Conservation (phyloP, 768 basidiomycete species). For the Collybia nuda region DNA sequence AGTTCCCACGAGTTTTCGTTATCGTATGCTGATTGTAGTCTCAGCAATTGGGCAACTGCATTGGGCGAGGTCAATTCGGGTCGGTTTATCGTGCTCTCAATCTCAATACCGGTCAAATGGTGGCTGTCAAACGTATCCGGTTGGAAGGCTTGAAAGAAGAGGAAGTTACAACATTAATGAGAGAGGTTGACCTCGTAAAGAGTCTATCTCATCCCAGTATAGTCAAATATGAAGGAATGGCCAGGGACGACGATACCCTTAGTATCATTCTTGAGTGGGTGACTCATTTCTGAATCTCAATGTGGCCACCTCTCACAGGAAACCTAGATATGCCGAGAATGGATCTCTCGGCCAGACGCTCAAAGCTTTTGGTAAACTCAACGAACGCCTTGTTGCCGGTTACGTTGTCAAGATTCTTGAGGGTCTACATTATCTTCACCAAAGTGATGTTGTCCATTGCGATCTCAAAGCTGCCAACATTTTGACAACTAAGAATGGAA, state of each 20-base stretch:
- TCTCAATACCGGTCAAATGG: constrained; percentile 92
- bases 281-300: constrained; percentile 6
- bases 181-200: constrained; percentile 92
- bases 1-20: constrained; percentile 31
- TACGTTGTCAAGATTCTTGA: constrained; percentile 98
- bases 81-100: constrained; percentile 95
- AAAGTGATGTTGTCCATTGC: constrained; percentile 90
- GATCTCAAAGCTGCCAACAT: constrained; percentile 99
- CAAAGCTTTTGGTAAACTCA: constrained; percentile 91
- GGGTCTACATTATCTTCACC: constrained; percentile 91
- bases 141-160: constrained; percentile 89
- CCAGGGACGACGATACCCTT: constrained; percentile 81
- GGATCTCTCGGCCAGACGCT: constrained; percentile 93
- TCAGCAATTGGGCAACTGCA: constrained; percentile 97
- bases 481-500: constrained; percentile 96
- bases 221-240: constrained; percentile 97
- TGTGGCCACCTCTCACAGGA: constrained; percentile 9
- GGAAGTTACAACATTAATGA: constrained; percentile 89
- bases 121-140: constrained; percentile 97
- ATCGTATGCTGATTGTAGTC: constrained; percentile 11
- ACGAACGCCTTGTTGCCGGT: constrained; percentile 86
- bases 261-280: constrained; percentile 94
- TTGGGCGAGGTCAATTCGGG: constrained; percentile 96
- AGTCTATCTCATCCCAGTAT: constrained; percentile 91
- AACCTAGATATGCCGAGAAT: constrained; percentile 87